Evolutionary conservation across 2,329 filamentous ascomycete species (phyloP).

Genomic region (Aureobasidium sp.): DNA sequence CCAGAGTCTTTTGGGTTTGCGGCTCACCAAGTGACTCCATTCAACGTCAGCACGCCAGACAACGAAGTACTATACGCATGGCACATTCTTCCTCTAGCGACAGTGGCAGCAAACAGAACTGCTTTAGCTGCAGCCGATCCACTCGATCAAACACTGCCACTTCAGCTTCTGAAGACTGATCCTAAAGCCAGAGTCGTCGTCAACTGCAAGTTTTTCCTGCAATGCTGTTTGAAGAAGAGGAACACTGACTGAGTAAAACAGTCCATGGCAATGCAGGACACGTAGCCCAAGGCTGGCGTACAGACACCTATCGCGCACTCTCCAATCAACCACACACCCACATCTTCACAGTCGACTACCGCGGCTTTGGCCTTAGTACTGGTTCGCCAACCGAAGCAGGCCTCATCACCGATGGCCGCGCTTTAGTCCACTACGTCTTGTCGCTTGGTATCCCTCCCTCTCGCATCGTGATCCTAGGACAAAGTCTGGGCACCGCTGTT

Average conservation of each 20-base stretch:
- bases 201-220: constrained; percentile 38
- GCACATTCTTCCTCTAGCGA: constrained; percentile 76
- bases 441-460: constrained; percentile 58
- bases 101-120: constrained; percentile 66
- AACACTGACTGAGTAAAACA: constrained; percentile 6
- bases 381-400: constrained; percentile 76
- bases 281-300: constrained; percentile 69
- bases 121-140: constrained; percentile 48
- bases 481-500: constrained; percentile 84
- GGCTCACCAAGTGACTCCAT: constrained; percentile 82
- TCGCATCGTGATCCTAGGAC: constrained; percentile 74
- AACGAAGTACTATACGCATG: constrained; percentile 76
- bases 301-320: constrained; percentile 69
- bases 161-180: constrained; percentile 46
- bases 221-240: not conserved
- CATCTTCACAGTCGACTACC: constrained; percentile 83
- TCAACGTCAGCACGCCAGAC: constrained; percentile 68
- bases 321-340: constrained; percentile 68
- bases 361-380: constrained; percentile 75
- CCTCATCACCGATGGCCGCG: constrained; percentile 69
- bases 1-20: constrained; percentile 83
- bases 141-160: constrained; percentile 31
- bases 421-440: constrained; percentile 67
- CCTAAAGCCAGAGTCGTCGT: constrained; percentile 48
- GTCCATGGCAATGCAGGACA: constrained; percentile 70